Evolutionary conservation across 2,329 filamentous ascomycete species (phyloP).

Genomic region (Neofusicoccum parvum): DNA sequence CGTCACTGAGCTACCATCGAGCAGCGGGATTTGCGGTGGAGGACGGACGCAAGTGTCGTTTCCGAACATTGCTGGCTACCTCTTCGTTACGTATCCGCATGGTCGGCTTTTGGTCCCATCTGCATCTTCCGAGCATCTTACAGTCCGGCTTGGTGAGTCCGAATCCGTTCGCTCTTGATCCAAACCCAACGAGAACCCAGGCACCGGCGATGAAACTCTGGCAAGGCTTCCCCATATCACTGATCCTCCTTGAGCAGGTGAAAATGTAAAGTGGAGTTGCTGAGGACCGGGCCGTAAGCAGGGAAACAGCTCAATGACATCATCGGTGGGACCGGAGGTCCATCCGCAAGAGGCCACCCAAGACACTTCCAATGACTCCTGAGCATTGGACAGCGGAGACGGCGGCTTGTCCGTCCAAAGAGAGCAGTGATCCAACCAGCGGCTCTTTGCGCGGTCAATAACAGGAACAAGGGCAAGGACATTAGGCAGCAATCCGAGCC

Average conservation of each 20-base stretch:
- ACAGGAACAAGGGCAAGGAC: neutral
- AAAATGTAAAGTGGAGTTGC: neutral
- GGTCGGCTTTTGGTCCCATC: no score
- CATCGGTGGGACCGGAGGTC: conserved; percentile 2
- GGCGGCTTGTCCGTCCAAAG: neutral
- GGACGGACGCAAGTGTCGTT: no score
- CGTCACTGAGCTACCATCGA: no score
- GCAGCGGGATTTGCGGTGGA: no score
- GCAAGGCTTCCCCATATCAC: neutral
- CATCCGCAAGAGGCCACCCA: neutral
- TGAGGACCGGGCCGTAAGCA: neutral
- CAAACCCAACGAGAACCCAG: no score
- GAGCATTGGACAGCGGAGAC: neutral
- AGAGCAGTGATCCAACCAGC: neutral
- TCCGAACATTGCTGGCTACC: no score
- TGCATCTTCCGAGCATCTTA: no score
- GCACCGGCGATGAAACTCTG: neutral
- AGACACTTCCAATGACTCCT: neutral
- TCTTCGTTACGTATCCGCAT: no score
- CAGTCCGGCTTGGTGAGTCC: no score
- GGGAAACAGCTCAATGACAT: conserved; percentile 1
- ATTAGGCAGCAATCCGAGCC: neutral
- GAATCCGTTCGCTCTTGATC: no score
- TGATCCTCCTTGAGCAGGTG: neutral
- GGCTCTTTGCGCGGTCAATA: neutral